Evolutionary conservation across 257 asterid genomes (phyloP).

Genomic region (Rehmannia glutinosa): DNA sequence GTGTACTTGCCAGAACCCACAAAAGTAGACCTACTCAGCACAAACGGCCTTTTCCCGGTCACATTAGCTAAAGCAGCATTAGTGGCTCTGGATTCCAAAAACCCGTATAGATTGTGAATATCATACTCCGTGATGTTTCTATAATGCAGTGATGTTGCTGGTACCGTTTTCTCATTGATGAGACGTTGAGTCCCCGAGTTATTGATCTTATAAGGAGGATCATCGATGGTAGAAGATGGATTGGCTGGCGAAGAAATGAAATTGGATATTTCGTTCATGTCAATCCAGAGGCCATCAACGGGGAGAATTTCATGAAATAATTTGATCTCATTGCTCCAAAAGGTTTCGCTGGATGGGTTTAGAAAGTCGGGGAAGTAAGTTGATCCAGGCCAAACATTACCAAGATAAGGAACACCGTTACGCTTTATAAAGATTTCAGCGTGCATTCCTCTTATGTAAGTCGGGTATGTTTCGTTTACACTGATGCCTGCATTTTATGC

Average conservation of each 20-base stretch:
- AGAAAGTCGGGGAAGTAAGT: slow-evolving; percentile 81
- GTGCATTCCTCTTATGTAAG: slow-evolving; percentile 64
- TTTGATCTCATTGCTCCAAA: slow-evolving; percentile 71
- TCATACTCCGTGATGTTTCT: slow-evolving; percentile 61
- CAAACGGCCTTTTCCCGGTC: slow-evolving; percentile 72
- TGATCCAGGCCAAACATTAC: slow-evolving; percentile 85
- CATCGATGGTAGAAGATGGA: slow-evolving; percentile 55
- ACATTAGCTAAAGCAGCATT: slow-evolving; percentile 44
- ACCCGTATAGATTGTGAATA: slow-evolving; percentile 79
- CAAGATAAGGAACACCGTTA: slow-evolving; percentile 59
- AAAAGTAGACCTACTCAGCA: slow-evolving; percentile 80
- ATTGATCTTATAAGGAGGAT: slow-evolving; percentile 87
- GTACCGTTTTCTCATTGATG: slow-evolving; percentile 51
- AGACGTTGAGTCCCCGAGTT: slow-evolving; percentile 41
- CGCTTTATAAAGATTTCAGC: slow-evolving; percentile 72
- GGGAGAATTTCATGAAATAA: slow-evolving; percentile 49
- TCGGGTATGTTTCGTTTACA: slow-evolving; percentile 57
- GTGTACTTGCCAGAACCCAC: slow-evolving; percentile 86
- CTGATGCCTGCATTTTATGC: slow-evolving; percentile 45
- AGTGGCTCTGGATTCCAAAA: slow-evolving; percentile 71
- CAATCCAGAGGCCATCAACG: slow-evolving; percentile 86
- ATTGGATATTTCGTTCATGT: slow-evolving; percentile 89
- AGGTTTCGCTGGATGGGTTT: slow-evolving; percentile 41
- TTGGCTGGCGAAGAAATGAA: slow-evolving; percentile 58
- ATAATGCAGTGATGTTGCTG: slow-evolving; percentile 65